Evolutionary conservation across 306 rosid species (phyloP), one percentile per base, ranked within the genome.

Genomic region (Prunus mongolica): DNA sequence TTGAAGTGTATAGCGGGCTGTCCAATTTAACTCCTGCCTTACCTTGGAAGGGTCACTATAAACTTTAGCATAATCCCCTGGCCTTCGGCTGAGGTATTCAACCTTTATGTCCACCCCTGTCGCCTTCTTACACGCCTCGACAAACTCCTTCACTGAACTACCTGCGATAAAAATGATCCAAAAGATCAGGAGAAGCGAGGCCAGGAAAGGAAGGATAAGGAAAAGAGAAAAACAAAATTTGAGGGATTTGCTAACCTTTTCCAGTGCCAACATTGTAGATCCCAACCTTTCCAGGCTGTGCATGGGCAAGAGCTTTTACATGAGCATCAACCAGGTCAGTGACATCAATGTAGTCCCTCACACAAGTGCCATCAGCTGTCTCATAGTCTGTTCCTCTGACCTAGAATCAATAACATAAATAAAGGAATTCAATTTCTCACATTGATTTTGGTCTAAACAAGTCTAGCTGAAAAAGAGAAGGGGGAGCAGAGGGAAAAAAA

Each of bases 181-280:
- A 44, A 69, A 47, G 50, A 56, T 32, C 56, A 55, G 69, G 54
- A 72, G 27, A 49, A 27, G 25, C 8, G 2, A 3, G 27, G 18
- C 12, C 11, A 12, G 20, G 28, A 16, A 57, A 9, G 19, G 28
- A 52, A 25, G 10, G 47, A 20, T 32, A 47, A 57, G 28, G 46
- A 68, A 6, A 58, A 12, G 62, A 19, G 4, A 41, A 62, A 3
- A 46, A n/a, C 5, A 41, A 18, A 45, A 38, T 65, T 12, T 13
- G 19, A 10, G 28, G 46, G 72, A 62, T 72, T 67, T 65, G 68
- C 78, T 10, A 62, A 92, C 99, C 99, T 86, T 80, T 95, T 87
- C 97, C 97, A 2, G 97, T 95, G 80, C 99, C 99, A 16, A 95
- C 97, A 58, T 95, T 95, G 85, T 92, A 95, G 84, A 95, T 95